Base-by-base conservation (phyloP, 2,329 filamentous ascomycete species). In the Xylariaceae sp. region DNA sequence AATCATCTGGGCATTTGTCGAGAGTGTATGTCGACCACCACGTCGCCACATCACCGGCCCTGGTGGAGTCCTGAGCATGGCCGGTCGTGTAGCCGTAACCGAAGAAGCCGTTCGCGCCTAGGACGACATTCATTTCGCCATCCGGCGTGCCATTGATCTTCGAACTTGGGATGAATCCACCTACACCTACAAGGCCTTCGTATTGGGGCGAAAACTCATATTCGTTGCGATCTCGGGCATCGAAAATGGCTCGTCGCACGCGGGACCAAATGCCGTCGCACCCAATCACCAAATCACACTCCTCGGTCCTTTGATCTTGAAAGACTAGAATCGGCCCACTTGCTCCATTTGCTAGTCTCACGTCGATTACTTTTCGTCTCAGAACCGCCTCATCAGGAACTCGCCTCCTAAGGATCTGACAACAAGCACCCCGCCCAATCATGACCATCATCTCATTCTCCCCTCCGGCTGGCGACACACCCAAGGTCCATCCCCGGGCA, bases 251-350 rank as follows among this genome's bases (percentile, higher is more conserved):
- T 54, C 47, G 54, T 44, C 57, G 46, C 32, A 43, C 29, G 8
- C 54, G 46, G 6, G 57, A 59, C 57, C 57, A 59, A 27, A 59
- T 52, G 12, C 55, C 57, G 30, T 59, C 54, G 32, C 57, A 59
- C 11, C 31, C 54, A 55, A 59, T 57, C 39, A 57, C 54, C 35
- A 59, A 30, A 49, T 55, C 57, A n/a, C 50, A 46, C 26, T 53
- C 51, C 9, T 59, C 52, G 3, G 9, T 47, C 29, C 29, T 49
- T 7, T 50, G 46, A 31, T 59, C 51, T 34, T 59, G 54, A 32
- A 59, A 59, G 26, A 57, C 47, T 41, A 59, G 37, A 30, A n/a
- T 49, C n/a, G 57, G 51, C 47, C 32, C 48, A 8, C 53, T 55
- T 35, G 43, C 50, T 26, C 55, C 51, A 37, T 59, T 35, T n/a